phyloP scores from a whole-genome alignment of 768 basidiomycete genomes.

The Lactarius trivialis region DNA sequence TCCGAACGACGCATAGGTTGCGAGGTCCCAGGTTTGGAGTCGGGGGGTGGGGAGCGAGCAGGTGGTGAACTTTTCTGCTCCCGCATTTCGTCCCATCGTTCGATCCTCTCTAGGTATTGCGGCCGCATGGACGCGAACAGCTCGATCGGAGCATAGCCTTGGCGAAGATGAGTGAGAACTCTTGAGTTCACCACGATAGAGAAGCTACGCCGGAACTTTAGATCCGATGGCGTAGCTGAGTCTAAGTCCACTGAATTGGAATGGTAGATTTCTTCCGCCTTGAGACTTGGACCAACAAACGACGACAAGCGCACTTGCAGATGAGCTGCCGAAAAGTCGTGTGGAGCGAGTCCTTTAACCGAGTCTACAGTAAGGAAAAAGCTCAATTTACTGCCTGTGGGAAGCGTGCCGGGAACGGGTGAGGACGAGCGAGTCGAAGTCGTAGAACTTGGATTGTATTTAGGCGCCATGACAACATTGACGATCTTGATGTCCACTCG shows the following conservation, averaged over 20 bases:
- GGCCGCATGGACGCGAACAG: constrained; percentile 81
- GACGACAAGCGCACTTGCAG: constrained; percentile 85
- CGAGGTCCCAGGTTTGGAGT: constrained; percentile 37
- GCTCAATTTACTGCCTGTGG: constrained; percentile 70
- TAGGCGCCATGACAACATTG: constrained; percentile 56
- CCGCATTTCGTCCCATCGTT: constrained; percentile 90
- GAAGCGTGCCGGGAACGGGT: constrained; percentile 59
- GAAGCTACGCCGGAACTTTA: constrained; percentile 80
- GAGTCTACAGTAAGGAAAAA: constrained; percentile 84
- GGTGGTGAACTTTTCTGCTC: constrained; percentile 54
- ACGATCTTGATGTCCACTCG: constrained; percentile 78
- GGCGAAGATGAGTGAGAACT: constrained; percentile 62
- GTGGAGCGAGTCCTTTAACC: constrained; percentile 83
- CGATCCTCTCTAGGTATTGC: constrained; percentile 81
- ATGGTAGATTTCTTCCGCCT: constrained; percentile 76
- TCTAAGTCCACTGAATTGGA: constrained; percentile 73
- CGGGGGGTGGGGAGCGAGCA: constrained; percentile 24
- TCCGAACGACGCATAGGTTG: constrained; percentile 90
- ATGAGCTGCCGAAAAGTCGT: constrained; percentile 83
- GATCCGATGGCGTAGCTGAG: constrained; percentile 59
- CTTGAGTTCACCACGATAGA: constrained; percentile 69
- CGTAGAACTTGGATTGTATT: constrained; percentile 53
- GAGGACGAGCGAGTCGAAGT: constrained; percentile 71
- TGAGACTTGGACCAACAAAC: constrained; percentile 63
- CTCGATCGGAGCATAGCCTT: constrained; percentile 80